Conservation (phyloP, 176 grass and related monocot species). For the Carex cristatella region DNA sequence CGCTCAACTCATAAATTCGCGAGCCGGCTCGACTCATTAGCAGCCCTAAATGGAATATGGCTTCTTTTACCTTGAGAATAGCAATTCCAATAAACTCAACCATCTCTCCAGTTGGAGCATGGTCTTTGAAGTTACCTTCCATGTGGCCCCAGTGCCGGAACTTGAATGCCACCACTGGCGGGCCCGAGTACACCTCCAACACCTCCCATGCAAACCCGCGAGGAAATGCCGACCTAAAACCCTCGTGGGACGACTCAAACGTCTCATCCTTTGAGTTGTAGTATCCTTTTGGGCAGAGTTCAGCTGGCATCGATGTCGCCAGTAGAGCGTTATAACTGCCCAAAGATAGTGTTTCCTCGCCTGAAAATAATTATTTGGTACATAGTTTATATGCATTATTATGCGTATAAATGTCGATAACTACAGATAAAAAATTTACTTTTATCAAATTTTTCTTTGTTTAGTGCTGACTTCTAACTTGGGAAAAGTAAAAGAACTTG, state of each 20-base stretch:
- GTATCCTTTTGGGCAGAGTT: slow-evolving; percentile 24
- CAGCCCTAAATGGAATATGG: too few species aligned
- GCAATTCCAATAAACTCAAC: slow-evolving; percentile 72
- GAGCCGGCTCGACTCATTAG: too few species aligned
- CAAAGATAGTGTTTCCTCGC: slow-evolving; percentile 55
- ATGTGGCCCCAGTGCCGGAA: slow-evolving; percentile 86
- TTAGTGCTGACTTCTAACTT: neutral
- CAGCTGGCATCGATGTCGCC: slow-evolving; percentile 40
- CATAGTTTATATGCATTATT: neutral
- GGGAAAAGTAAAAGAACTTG: neutral
- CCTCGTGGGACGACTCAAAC: slow-evolving; percentile 78
- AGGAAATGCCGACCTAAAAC: slow-evolving; percentile 60
- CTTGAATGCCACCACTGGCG: slow-evolving; percentile 66
- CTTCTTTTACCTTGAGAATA: slow-evolving; percentile 54
- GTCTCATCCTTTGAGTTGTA: slow-evolving; percentile 71
- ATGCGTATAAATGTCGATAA: neutral
- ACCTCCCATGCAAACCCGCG: slow-evolving; percentile 92
- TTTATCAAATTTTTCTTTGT: too few species aligned
- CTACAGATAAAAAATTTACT: neutral
- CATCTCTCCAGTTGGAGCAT: slow-evolving; percentile 51
- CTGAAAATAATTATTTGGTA: slow-evolving; percentile 1
- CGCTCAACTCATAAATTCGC: too few species aligned
- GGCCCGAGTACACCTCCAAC: slow-evolving; percentile 56
- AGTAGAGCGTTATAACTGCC: slow-evolving; percentile 96
- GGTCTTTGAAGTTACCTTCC: slow-evolving; percentile 69